Base-by-base conservation (phyloP, 1,284 basidiomycete genomes). In the Bondarzewia mesenterica region DNA sequence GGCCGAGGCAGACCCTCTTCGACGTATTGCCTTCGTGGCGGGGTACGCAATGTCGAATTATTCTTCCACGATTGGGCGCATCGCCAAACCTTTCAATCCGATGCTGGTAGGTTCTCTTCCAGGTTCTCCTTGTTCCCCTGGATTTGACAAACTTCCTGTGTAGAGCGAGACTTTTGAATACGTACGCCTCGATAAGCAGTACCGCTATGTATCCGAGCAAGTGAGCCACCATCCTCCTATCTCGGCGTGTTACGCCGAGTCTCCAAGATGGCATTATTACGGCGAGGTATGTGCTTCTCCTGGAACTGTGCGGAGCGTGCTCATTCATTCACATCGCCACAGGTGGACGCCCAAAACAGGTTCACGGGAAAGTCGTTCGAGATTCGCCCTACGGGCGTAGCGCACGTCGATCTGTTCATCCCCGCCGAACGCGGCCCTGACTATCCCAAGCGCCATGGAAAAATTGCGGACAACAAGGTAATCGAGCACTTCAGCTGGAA, bases 1-100 rank as follows among this genome's bases (percentile, higher is more conserved):
- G 2, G 71, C 72, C 45, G 89, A 95, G 60, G 62, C 66, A 29
- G 91, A 96, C 60, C 82, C 90, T 5, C 77, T 88, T 42, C 80
- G 83, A 50, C 82, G 95, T 6, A 82, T 97, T 50, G 93, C 93
- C 0, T 99, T 86, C 60, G 93, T 99, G 3, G 93, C 89, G 10
- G 95, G 93, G 0, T 99, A 98, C 65, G 95, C 93, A 2, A 96
- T 96, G 91, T 92, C 89, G 37, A 98, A 98, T 69, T 98, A 99
- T 69, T 93, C 90, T 10, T 93, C 90, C 23, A 98, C 95, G 1
- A 92, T 96, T 56, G 90, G 91, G 3, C 79, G 93, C 35, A 93
- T 96, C 52, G 92, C 92, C n/a, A 94, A 95, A 65, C 93, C 92
- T 1, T 94, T 94, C 69, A 94, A 95, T 62, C 89, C 89, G 4